A percentile compares a stretch with the other conserved stretches of the same genome.
Evolutionary conservation across 2,329 filamentous ascomycete genomes (phyloP).

Genomic region (Emmonsiellopsis sp.): DNA sequence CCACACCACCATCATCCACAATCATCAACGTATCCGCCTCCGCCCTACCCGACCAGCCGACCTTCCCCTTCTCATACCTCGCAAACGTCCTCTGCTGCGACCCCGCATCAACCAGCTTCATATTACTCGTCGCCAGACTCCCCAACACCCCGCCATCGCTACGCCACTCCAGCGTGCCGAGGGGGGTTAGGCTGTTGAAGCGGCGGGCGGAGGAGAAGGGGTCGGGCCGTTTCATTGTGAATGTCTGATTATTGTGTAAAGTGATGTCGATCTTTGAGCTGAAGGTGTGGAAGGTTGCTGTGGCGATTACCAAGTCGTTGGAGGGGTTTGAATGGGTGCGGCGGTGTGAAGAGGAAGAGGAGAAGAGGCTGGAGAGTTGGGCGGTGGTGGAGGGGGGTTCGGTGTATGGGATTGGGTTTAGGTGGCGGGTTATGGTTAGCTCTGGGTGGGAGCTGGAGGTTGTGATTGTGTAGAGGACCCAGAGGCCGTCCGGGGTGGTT

Average conservation of each 20-base stretch:
- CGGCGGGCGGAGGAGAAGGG: conserved; percentile 6
- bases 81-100: conserved; percentile 9
- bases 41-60: conserved; percentile 1
- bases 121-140: conserved; percentile 6
- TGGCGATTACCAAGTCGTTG: conserved; percentile 4
- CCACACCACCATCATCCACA: conserved; percentile 2
- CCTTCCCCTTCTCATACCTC: conserved; percentile 7
- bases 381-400: neutral
- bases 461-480: conserved; percentile 8
- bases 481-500: conserved; percentile 3
- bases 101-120: conserved; percentile 7
- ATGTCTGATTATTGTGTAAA: conserved; percentile 1
- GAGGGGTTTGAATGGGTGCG: neutral
- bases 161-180: conserved; percentile 12
- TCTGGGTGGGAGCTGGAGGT: neutral
- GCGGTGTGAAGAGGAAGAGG: neutral
- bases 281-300: conserved; percentile 9
- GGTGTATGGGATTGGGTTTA: neutral
- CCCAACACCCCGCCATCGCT: conserved; percentile 4
- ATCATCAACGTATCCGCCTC: conserved; percentile 6
- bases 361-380: neutral
- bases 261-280: conserved; percentile 11
- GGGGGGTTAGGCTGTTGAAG: conserved; percentile 6
- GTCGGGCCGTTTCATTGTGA: conserved; percentile 11
- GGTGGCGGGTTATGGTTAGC: neutral